These are phyloP conservation scores for Fusarium sp. DNA, from an alignment of 2,329 filamentous ascomycete genomes.

Conservation along the genomic window DNA sequence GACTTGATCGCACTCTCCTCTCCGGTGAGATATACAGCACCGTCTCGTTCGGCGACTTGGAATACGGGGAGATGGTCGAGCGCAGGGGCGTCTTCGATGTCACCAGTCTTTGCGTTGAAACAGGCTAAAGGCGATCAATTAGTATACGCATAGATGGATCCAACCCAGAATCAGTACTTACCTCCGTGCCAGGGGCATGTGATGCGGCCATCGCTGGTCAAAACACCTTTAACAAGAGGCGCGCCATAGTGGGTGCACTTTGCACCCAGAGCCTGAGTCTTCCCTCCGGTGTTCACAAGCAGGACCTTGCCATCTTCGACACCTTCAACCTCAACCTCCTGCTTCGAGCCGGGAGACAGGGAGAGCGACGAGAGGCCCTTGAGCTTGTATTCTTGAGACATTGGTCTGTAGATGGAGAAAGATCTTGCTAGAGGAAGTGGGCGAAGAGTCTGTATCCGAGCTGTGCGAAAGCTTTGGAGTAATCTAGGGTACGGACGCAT, in stretches of 20 bases:
- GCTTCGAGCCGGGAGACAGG: constrained; percentile 84
- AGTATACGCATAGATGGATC: constrained; percentile 6
- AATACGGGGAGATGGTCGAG: constrained; percentile 89
- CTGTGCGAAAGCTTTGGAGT: constrained; percentile 30
- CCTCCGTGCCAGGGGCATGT: constrained; percentile 98
- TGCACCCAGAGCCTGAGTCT: constrained; percentile 82
- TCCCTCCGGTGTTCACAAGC: constrained; percentile 81
- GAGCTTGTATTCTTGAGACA: constrained; percentile 75
- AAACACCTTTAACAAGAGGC: constrained; percentile 85
- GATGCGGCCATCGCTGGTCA: constrained; percentile 84
- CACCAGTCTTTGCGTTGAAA: constrained; percentile 89
- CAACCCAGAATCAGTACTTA: constrained; percentile 58
- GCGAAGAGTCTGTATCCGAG: constrained; percentile 27
- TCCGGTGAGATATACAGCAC: constrained; percentile 85
- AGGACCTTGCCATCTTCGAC: constrained; percentile 88
- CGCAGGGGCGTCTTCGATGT: constrained; percentile 94
- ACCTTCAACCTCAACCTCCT: constrained; percentile 91
- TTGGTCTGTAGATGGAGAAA: constrained; percentile 54
- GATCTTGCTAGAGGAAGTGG: constrained; percentile 16
- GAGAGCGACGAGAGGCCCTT: constrained; percentile 82
- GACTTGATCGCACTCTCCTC: constrained; percentile 83
- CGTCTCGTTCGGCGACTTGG: constrained; percentile 83
- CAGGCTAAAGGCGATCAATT: constrained; percentile 72
- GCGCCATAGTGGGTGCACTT: constrained; percentile 95
- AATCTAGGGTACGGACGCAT: constrained; percentile 35